Percentiles rank a stretch among this genome's conserved stretches.
Evolutionary conservation across 768 basidiomycete genomes (phyloP).

Genomic region (Kwoniella mangroviensis): DNA sequence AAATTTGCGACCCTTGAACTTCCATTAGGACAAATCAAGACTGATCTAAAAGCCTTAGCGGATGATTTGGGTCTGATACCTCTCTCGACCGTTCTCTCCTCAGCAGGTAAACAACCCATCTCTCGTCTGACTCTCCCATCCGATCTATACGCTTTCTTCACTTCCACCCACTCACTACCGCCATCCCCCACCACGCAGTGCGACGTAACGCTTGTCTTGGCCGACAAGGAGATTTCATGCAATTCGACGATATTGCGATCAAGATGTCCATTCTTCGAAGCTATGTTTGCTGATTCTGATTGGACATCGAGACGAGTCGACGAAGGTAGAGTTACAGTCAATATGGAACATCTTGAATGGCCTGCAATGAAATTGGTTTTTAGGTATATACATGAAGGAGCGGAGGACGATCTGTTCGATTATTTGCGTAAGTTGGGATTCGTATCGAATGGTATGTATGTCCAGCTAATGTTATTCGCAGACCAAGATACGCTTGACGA

Average conservation of each 20-base stretch:
- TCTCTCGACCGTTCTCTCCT: slow-evolving; percentile 66
- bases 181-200: slow-evolving; percentile 24
- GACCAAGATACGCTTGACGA: slow-evolving; percentile 74
- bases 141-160: slow-evolving; percentile 65
- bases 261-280: slow-evolving; percentile 79
- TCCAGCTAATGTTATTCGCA: slow-evolving; percentile 39
- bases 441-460: not conserved
- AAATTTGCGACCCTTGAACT: slow-evolving; percentile 55
- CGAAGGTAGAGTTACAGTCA: slow-evolving; percentile 66
- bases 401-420: slow-evolving; percentile 71
- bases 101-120: slow-evolving; percentile 66
- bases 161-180: slow-evolving; percentile 37
- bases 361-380: slow-evolving; percentile 76
- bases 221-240: slow-evolving; percentile 67
- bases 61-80: slow-evolving; percentile 66
- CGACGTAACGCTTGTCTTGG: slow-evolving; percentile 73
- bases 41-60: slow-evolving; percentile 69
- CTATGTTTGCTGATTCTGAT: slow-evolving; percentile 77
- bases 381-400: slow-evolving; percentile 75
- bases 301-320: slow-evolving; percentile 74
- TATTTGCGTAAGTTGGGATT: slow-evolving; percentile 64
- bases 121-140: slow-evolving; percentile 60
- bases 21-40: slow-evolving; percentile 64
- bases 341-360: slow-evolving; percentile 75
- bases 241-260: slow-evolving; percentile 81